Conservation (phyloP, 257 asterid species). For the Salvia rosmarinus region DNA sequence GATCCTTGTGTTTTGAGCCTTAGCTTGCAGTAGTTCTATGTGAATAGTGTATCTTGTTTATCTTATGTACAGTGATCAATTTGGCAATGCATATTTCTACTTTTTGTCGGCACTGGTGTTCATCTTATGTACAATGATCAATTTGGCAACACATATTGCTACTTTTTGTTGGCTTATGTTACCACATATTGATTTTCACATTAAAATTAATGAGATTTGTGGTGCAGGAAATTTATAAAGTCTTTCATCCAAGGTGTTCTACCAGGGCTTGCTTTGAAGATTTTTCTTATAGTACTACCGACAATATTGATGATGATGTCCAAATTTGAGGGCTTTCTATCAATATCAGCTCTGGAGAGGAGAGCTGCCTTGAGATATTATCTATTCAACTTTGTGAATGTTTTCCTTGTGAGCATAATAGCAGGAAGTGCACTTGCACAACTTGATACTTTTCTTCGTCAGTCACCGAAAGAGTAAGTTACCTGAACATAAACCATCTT, state of each 20-base stretch:
- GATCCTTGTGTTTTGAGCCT: background rate
- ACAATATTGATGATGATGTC: slow-evolving; percentile 85
- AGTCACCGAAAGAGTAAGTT: slow-evolving; percentile 68
- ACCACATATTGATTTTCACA: background rate
- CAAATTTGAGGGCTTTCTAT: slow-evolving; percentile 75
- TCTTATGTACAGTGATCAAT: background rate
- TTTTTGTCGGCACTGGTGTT: background rate
- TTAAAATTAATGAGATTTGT: slow-evolving; percentile 18
- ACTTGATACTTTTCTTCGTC: slow-evolving; percentile 59
- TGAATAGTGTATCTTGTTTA: slow-evolving; percentile 8
- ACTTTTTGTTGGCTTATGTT: background rate
- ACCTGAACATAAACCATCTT: slow-evolving; percentile 7
- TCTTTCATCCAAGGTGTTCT: slow-evolving; percentile 84
- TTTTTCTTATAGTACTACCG: slow-evolving; percentile 82
- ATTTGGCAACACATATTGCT: slow-evolving; percentile 8
- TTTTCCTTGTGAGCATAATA: slow-evolving; percentile 86
- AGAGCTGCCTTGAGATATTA: slow-evolving; percentile 88
- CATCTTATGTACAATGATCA: slow-evolving; percentile 6
- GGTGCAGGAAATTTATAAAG: slow-evolving; percentile 72
- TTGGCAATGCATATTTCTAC: slow-evolving; percentile 1
- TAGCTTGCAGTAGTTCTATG: slow-evolving; percentile 3
- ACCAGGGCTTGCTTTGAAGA: slow-evolving; percentile 88
- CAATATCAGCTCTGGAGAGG: slow-evolving; percentile 84
- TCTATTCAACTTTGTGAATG: slow-evolving; percentile 76
- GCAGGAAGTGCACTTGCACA: slow-evolving; percentile 86